Evolutionary conservation across 1,284 basidiomycete species (phyloP), one percentile per base, ranked within the genome.

Genomic region (Apiotrichum gracile): DNA sequence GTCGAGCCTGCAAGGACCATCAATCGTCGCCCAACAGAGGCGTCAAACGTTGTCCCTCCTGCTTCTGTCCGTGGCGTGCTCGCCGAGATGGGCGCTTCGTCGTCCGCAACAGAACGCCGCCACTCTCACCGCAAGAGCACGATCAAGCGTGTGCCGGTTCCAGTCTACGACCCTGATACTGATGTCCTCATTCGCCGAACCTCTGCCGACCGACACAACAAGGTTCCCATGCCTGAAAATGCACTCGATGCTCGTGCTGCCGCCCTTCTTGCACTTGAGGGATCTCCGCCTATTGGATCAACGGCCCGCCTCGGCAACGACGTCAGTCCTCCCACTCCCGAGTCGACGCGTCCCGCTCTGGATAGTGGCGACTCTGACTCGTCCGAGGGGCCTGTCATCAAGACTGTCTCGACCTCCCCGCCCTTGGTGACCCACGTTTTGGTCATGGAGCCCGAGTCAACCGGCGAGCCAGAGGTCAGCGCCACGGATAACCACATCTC

Each of bases 11-110:
- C n/a, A n/a, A n/a, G n/a, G n/a, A 14, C 31, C 5, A 33, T 19
- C 25, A 14, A 3, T 7, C 10, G 10, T 26, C 31, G 14, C 34
- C 13, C 25, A 7, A 25, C 4, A 10, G 4, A 17, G 22, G 27
- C 19, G 2, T 7, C 16, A 35, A 14, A 6, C 22, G 54, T 55
- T 9, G 38, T 34, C 6, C 27, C 57, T 1, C 57, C 57, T 1
- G 27, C 43, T 12, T 34, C 40, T 4, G 57, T 55, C 17, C 51
- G 46, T 6, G 44, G 35, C 17, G 49, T 59, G 10, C 51, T 59
- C n/a, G 48, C 51, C 26, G 57, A 59, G 38, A 53, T 59, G 51
- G 46, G 38, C 9, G 31, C 42, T 21, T 44, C 41, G 25, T 51
- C 51, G 16, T 34, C 39, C 12, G 33, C 27, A 13, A 35, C 53